phyloP scores from a whole-genome alignment of 441 rosid genomes.

The Eruca vesicaria region DNA sequence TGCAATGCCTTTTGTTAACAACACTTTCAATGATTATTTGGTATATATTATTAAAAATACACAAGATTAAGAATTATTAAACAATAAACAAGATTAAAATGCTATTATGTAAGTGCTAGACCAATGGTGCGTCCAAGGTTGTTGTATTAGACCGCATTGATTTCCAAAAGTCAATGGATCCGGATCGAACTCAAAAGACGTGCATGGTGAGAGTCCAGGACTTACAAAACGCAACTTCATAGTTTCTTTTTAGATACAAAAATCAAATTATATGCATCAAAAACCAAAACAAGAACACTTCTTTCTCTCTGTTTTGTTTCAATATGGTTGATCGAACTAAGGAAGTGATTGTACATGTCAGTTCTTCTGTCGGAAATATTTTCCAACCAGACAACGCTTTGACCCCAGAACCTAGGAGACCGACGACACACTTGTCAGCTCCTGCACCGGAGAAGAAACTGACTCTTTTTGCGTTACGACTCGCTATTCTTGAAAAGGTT shows the following conservation, averaged over 20 bases:
- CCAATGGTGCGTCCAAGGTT: background rate
- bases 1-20: background rate
- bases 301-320: conserved; percentile 32
- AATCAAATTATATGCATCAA: background rate
- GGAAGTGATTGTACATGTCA: conserved; percentile 47
- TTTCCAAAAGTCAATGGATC: conserved; percentile 24
- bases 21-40: background rate
- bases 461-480: conserved; percentile 87
- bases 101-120: background rate
- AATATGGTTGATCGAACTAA: conserved; percentile 32
- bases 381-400: conserved; percentile 43
- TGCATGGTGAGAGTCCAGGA: conserved; percentile 18
- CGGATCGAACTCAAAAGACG: conserved; percentile 17
- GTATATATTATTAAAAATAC: background rate
- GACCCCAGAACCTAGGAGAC: conserved; percentile 26
- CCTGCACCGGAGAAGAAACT: conserved; percentile 83
- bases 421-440: background rate
- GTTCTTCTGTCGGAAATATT: conserved; percentile 40
- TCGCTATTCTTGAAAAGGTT: conserved; percentile 75
- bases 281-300: conserved; percentile 8
- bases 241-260: background rate
- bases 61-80: background rate
- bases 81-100: background rate
- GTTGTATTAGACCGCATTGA: conserved; percentile 4
- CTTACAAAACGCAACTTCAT: background rate